These are phyloP conservation scores for Calonectria crousiana DNA, from an alignment of 2,329 filamentous ascomycete genomes.

Conservation along the genomic window DNA sequence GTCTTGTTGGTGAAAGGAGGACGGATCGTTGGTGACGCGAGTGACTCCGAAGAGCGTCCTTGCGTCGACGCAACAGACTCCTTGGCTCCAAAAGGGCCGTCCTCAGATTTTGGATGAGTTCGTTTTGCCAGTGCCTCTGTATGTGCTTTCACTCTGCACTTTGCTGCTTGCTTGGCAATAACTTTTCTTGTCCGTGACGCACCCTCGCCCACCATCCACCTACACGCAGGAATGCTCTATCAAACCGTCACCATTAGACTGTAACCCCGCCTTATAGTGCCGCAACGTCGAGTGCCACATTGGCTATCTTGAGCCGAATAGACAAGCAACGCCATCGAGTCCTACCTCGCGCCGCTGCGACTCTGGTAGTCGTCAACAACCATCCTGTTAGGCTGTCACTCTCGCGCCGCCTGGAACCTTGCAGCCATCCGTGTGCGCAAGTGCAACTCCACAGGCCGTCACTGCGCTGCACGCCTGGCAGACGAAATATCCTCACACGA, in stretches of 20 bases:
- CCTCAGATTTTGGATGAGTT: not conserved
- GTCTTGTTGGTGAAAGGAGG: not conserved
- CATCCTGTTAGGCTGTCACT: not conserved
- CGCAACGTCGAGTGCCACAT: conserved; percentile 5
- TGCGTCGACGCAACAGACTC: conserved; percentile 3
- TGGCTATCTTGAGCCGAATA: not conserved
- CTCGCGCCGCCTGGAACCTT: conserved; percentile 10
- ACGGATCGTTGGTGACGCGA: not conserved
- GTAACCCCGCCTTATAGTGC: conserved; percentile 2
- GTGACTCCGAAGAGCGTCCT: not conserved
- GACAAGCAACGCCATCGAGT: not conserved
- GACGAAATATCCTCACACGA: not conserved
- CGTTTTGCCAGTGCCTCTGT: not conserved
- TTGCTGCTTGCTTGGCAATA: not conserved
- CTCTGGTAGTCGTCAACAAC: not conserved
- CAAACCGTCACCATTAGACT: not conserved
- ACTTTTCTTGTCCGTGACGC: not conserved
- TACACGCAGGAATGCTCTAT: not conserved
- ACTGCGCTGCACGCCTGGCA: not conserved
- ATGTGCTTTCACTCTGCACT: not conserved
- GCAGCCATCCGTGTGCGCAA: conserved; percentile 17
- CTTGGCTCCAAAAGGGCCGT: conserved; percentile 1
- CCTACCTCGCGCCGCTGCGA: not conserved
- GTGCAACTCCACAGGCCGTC: conserved; percentile 17
- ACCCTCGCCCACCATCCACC: not conserved